Evolutionary conservation across 176 grass and related monocot species (phyloP), one percentile per base, ranked within the genome.

Genomic region (Puya raimondii): DNA sequence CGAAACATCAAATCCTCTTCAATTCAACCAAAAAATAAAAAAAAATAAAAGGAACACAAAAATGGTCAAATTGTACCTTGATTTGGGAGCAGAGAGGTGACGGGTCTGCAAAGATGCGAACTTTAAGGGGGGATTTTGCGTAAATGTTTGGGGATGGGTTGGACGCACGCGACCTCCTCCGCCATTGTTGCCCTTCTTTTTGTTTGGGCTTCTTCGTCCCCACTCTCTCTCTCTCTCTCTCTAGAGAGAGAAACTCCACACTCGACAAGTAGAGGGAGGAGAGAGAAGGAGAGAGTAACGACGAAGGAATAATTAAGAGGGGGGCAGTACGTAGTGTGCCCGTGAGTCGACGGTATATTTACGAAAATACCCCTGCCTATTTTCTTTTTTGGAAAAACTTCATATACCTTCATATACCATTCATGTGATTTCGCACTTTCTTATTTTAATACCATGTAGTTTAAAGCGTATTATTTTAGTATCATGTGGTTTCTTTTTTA

Each of bases 201-300:
- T 11, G 27, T 52, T 17, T 72, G 66, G 11, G 17, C 73, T 50
- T 29, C 52, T 76, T 76, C 72, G 49, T 15, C 72, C 11, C 18
- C 23, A 53, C 74, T 69, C 49, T 68, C 69, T 78, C 68, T 53
- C 77, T 71, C 57, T 79, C 71, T 54, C 48, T 70, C 64, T 17
- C 64, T 69, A 70, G 61, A 69, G 22, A 47, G 75, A 70, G 65
- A n/a, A n/a, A n/a, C 18, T 69, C 29, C 29, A 33, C 5, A 33
- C n/a, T 21, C 20, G 20, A 59, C 56, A 59, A 20, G 56, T 59
- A 59, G 56, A 33, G 29, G 29, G 47, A 69, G 75, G 14, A 5
- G 48, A 6, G 33, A 17, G 68, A 51, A 51, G 50, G 11, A 69
- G 27, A 56, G 25, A 42, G 33, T 61, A 58, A 61, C 17, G 65